Conservation (phyloP, 2,329 filamentous ascomycete species). For the Myriosclerotinia curreyana region DNA sequence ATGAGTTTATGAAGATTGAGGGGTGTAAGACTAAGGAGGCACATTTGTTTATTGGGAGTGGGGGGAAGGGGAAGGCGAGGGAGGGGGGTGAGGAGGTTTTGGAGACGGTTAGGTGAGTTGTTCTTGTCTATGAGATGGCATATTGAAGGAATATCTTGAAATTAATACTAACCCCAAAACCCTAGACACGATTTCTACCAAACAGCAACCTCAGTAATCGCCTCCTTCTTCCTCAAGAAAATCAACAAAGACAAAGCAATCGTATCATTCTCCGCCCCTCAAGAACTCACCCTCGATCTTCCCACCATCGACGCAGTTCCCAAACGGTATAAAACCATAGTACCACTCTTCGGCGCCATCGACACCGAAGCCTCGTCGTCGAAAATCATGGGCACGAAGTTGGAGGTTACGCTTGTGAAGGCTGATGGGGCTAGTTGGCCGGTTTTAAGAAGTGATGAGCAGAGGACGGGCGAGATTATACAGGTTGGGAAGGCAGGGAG, state of each 20-base stretch:
- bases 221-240: constrained; percentile 94
- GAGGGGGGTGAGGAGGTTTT: constrained; percentile 67
- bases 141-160: neutral
- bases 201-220: constrained; percentile 78
- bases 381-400: constrained; percentile 68
- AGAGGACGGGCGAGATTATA: constrained; percentile 72
- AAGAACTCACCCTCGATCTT: constrained; percentile 71
- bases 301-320: constrained; percentile 71
- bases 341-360: constrained; percentile 75
- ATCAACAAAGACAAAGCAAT: constrained; percentile 79
- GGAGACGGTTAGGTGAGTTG: constrained; percentile 67
- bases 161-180: constrained; percentile 20
- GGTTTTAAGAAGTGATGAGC: constrained; percentile 64
- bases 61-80: constrained; percentile 65
- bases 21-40: constrained; percentile 79
- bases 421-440: constrained; percentile 65
- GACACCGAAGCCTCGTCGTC: constrained; percentile 62
- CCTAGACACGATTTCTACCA: constrained; percentile 88
- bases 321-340: constrained; percentile 73
- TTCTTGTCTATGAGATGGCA: no score
- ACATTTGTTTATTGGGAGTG: constrained; percentile 83
- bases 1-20: constrained; percentile 94
- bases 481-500: constrained; percentile 78
- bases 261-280: constrained; percentile 62
- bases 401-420: constrained; percentile 64